Base-by-base conservation (phyloP, 2,329 filamentous ascomycete genomes). In the Phaeosphaeria sp. region DNA sequence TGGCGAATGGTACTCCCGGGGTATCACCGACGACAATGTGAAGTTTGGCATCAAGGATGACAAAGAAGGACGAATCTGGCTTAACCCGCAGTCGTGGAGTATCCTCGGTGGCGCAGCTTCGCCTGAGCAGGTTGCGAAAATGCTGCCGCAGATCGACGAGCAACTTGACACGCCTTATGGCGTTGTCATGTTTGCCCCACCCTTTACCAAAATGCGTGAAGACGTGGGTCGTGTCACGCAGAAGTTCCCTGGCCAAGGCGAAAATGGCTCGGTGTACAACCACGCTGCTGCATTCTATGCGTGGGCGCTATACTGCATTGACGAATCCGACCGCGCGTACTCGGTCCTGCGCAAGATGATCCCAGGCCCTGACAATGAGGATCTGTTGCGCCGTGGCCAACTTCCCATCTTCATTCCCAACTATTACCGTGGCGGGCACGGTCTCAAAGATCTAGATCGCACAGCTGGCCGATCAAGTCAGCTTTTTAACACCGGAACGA, bases 201-300 rank as follows among this genome's bases (percentile, higher is more conserved):
- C 84, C 1, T 86, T 77, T 72, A 82, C 75, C 39, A 77, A 72
- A 9, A 87, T 87, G 84, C 82, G 84, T 52, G 84, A 86, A 72
- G 84, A 87, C 56, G 78, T 86, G 21, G 84, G 84, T 10, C 83
- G 84, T 46, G 84, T 86, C 15, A 86, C 84, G 57, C 84, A 86
- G 67, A 86, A 86, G 70, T 84, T 82, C 56, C 81, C 83, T 2
- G 84, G 84, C 2, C 83, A 83, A 46, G 84, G 81, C n/a, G 84
- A 87, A 72, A 87, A 87, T 68, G 84, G 78, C 0, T 81, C 82
- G 22, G 82, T 87, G 18, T 87, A 86, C 71, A 87, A 86, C 74
- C 84, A 87, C 68, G 84, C 84, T 0, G 80, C 78, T 30, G 79
- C 81, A 11, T 87, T 86, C 66, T 87, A 85, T 70, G 78, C 83